Percentiles rank a stretch among this genome's conserved stretches.
Conservation (phyloP, 768 basidiomycete genomes). For the Lactarius trivialis region DNA sequence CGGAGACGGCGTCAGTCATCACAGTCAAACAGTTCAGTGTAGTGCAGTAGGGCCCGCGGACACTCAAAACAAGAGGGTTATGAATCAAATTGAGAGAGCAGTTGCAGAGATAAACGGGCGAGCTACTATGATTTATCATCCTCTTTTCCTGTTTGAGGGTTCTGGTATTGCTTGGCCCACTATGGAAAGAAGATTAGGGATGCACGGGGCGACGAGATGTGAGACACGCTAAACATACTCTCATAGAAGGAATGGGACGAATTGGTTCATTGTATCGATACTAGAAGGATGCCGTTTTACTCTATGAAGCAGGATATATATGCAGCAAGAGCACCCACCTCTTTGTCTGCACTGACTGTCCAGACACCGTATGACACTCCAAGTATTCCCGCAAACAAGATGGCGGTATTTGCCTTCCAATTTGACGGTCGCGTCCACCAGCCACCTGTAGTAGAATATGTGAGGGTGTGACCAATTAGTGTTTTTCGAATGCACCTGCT, state of each 20-base stretch:
- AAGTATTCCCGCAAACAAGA: constrained; percentile 63
- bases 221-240: constrained; percentile 7
- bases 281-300: not conserved
- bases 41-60: not conserved
- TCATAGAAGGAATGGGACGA: constrained; percentile 23
- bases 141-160: constrained; percentile 9
- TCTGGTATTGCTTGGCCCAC: constrained; percentile 23
- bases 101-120: not conserved
- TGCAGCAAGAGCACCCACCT: constrained; percentile 46
- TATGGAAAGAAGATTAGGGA: not conserved
- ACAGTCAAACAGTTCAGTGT: not conserved
- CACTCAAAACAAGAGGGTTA: not conserved
- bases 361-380: constrained; percentile 61
- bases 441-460: constrained; percentile 51
- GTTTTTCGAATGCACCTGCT: constrained; percentile 50
- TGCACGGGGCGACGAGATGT: not conserved
- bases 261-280: constrained; percentile 19
- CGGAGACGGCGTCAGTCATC: not conserved
- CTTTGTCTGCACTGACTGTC: constrained; percentile 67
- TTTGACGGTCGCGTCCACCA: constrained; percentile 93
- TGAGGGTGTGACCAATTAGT: not conserved
- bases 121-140: constrained; percentile 16
- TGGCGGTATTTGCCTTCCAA: constrained; percentile 81
- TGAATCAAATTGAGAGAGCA: not conserved
- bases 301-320: not conserved